These are phyloP conservation scores for Polyporus tsugae DNA, from an alignment of 1,284 basidiomycete species.

Conservation along the genomic window DNA sequence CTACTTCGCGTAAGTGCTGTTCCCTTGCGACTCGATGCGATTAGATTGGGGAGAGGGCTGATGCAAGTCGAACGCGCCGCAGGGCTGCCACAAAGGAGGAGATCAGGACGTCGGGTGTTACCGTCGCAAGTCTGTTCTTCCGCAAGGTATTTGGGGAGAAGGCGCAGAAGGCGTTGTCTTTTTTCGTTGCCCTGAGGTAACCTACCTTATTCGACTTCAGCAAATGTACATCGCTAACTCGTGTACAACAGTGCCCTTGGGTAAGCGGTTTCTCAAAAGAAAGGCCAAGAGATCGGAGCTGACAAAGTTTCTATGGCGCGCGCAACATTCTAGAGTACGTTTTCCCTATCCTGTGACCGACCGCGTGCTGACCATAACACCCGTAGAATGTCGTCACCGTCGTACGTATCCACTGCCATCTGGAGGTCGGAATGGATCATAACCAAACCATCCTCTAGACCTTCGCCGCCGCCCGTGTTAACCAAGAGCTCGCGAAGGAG, in stretches of 20 bases:
- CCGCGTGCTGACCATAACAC: neutral
- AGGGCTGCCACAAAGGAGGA: constrained; percentile 69
- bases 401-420: constrained; percentile 29
- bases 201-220: neutral
- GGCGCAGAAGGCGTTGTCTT: constrained; percentile 68
- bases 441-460: constrained; percentile 27
- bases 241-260: neutral
- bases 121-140: constrained; percentile 75
- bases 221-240: neutral
- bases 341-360: neutral
- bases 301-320: constrained; percentile 44
- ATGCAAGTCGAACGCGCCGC: neutral
- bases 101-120: constrained; percentile 62
- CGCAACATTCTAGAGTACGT: neutral
- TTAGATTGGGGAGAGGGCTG: neutral
- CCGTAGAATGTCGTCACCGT: constrained; percentile 40
- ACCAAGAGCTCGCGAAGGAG: constrained; percentile 54
- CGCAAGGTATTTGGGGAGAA: constrained; percentile 68
- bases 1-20: constrained; percentile 68
- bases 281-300: constrained; percentile 35
- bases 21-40: neutral
- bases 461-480: constrained; percentile 40
- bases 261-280: neutral
- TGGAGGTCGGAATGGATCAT: neutral
- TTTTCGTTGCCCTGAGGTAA: constrained; percentile 61